Conservation (phyloP, 192 early-diverging fungal species). For the Coemansia sp. region DNA sequence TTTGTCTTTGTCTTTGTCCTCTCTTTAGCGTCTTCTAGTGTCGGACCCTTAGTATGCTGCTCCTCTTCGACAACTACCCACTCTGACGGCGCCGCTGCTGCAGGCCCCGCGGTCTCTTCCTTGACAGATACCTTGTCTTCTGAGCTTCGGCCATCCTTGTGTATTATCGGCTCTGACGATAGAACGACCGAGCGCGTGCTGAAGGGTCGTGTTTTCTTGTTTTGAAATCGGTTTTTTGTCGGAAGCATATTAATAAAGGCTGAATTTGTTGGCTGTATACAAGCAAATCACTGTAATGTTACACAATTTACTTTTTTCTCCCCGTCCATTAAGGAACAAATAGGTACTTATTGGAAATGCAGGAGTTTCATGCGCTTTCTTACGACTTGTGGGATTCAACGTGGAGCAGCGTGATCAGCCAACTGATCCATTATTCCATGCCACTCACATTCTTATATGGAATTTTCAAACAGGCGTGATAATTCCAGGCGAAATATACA, state of each 20-base stretch:
- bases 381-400: too few relatives aligned
- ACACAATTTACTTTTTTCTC: too few relatives aligned
- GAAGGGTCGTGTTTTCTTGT: not conserved
- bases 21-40: not conserved
- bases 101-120: not conserved
- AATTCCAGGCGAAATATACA: too few relatives aligned
- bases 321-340: too few relatives aligned
- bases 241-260: not conserved
- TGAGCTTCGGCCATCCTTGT: not conserved
- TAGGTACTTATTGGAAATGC: too few relatives aligned
- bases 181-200: not conserved
- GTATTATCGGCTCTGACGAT: not conserved
- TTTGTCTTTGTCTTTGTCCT: conserved; percentile 3
- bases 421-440: too few relatives aligned
- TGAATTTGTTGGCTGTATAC: not conserved
- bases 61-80: not conserved
- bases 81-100: not conserved
- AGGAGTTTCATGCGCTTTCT: too few relatives aligned
- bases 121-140: not conserved
- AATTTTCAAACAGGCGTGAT: too few relatives aligned
- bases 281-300: too few relatives aligned
- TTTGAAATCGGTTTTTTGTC: conserved; percentile 1
- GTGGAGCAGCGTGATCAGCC: too few relatives aligned
- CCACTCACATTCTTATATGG: too few relatives aligned
- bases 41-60: not conserved